Conservation (phyloP, 352 stramenopile genomes). For the Plasmopara muralis region DNA sequence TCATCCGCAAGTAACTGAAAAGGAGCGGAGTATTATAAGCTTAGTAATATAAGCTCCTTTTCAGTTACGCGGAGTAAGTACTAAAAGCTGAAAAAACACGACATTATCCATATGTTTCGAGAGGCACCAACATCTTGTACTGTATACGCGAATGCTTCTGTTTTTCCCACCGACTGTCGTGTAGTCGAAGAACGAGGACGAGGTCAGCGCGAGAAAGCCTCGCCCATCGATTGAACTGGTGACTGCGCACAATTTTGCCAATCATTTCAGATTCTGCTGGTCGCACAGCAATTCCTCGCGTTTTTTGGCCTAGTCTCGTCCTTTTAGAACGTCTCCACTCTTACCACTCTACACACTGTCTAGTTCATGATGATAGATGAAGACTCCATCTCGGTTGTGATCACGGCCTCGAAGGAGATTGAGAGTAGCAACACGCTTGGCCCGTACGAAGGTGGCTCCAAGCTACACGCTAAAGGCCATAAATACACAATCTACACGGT, state of each 20-base stretch:
- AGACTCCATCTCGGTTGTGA: conserved; percentile 57
- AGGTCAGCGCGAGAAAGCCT: conserved; percentile 19
- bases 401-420: conserved; percentile 55
- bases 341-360: neutral
- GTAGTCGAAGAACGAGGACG: conserved; percentile 23
- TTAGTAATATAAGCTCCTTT: neutral
- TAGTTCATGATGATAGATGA: conserved; percentile 43
- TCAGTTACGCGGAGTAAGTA: too few relatives aligned
- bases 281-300: conserved; percentile 1
- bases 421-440: conserved; percentile 21
- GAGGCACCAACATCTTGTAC: neutral
- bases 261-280: conserved; percentile 4
- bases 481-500: conserved; percentile 86
- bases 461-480: conserved; percentile 30
- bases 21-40: neutral
- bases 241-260: conserved; percentile 10
- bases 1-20: neutral
- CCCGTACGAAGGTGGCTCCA: conserved; percentile 8
- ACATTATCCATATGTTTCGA: neutral
- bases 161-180: conserved; percentile 29
- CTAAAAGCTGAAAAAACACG: too few relatives aligned
- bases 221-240: conserved; percentile 15
- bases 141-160: conserved; percentile 16
- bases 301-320: neutral
- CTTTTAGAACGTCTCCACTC: neutral